A percentile compares a stretch with the other conserved stretches of the same genome.
These are phyloP conservation scores for Diophrys appendiculata DNA, from an alignment of 73 alveolate genomes.

Conservation along the genomic window DNA sequence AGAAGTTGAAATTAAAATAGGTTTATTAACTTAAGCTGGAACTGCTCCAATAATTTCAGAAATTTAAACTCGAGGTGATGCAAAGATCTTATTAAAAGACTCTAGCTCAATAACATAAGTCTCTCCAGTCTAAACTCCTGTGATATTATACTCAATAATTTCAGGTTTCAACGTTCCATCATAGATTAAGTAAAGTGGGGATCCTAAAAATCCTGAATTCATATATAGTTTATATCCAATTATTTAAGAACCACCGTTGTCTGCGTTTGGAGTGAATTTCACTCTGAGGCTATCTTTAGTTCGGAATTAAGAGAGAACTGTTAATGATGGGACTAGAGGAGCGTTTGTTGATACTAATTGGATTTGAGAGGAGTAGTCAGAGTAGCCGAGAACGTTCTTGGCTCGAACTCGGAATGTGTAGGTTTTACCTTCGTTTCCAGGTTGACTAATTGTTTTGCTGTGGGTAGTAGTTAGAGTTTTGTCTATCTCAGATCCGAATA, in stretches of 20 bases:
- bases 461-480: slow-evolving; percentile 4
- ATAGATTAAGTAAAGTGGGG: slow-evolving; percentile 33
- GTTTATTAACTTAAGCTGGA: slow-evolving; percentile 44
- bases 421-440: slow-evolving; percentile 54
- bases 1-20: neutral
- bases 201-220: slow-evolving; percentile 62
- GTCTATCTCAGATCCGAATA: slow-evolving; percentile 23
- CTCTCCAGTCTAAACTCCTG: slow-evolving; percentile 30
- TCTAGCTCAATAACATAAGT: slow-evolving; percentile 35
- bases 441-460: slow-evolving; percentile 17
- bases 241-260: slow-evolving; percentile 52
- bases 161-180: slow-evolving; percentile 50
- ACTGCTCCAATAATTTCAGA: slow-evolving; percentile 35
- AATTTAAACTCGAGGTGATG: slow-evolving; percentile 9
- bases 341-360: slow-evolving; percentile 59
- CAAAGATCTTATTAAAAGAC: slow-evolving; percentile 36
- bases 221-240: slow-evolving; percentile 50
- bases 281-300: slow-evolving; percentile 20
- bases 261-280: slow-evolving; percentile 38
- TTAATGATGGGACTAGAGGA: slow-evolving; percentile 64
- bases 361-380: slow-evolving; percentile 54
- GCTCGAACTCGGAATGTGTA: slow-evolving; percentile 71
- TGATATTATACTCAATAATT: slow-evolving; percentile 15
- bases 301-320: slow-evolving; percentile 28
- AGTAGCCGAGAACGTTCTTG: slow-evolving; percentile 57